Conservation (phyloP, 164 flowering plant genomes). For the Vitis labrusca region DNA sequence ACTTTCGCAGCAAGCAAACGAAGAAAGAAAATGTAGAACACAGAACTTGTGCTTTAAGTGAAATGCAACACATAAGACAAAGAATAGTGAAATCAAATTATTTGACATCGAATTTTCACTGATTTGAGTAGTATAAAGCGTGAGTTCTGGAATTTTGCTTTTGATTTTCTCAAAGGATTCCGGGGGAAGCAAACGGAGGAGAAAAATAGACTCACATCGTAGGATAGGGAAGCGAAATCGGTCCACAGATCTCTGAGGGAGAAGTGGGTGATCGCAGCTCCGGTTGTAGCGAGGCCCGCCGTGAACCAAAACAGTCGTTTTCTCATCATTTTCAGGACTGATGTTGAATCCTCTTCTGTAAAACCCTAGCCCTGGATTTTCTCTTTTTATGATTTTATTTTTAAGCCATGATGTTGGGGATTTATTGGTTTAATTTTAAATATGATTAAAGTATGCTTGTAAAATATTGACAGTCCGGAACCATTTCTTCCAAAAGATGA, state of each 20-base stretch:
- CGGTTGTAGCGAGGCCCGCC: conserved; percentile 8
- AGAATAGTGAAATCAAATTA: too few species aligned
- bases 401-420: too few species aligned
- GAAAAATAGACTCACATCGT: background rate
- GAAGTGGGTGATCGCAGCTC: background rate
- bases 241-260: conserved; percentile 1
- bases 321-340: conserved; percentile 2
- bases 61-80: background rate
- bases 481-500: too few species aligned
- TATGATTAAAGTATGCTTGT: too few species aligned
- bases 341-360: too few species aligned
- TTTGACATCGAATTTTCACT: too few species aligned
- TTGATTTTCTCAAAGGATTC: background rate
- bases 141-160: background rate
- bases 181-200: background rate
- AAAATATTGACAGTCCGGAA: too few species aligned
- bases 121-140: too few species aligned
- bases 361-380: too few species aligned
- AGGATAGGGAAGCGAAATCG: conserved; percentile 3
- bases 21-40: background rate
- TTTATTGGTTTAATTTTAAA: too few species aligned
- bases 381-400: too few species aligned
- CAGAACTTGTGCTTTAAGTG: too few species aligned
- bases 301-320: conserved; percentile 12
- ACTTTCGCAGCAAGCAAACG: background rate